Percentiles rank a stretch among this genome's conserved stretches.
Conservation (phyloP, 2,329 filamentous ascomycete species). For the Cucurbitaria berberidis region DNA sequence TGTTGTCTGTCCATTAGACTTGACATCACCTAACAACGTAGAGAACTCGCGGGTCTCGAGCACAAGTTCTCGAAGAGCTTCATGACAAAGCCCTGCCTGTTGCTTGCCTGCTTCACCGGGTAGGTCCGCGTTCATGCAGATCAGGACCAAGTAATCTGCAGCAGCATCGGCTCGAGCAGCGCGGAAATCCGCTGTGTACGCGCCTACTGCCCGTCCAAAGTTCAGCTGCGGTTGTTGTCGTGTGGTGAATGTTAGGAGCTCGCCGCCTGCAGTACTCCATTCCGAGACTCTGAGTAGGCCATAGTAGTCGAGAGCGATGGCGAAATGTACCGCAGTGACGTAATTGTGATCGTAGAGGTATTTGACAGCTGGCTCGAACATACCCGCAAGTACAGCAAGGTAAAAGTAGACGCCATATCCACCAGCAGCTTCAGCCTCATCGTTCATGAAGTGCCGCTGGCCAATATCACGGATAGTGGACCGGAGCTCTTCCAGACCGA, state of each 20-base stretch:
- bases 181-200: constrained; percentile 95
- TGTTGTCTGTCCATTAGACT: constrained; percentile 82
- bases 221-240: constrained; percentile 81
- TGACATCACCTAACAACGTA: constrained; percentile 89
- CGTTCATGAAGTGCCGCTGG: constrained; percentile 86
- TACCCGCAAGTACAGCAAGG: constrained; percentile 84
- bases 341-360: constrained; percentile 93
- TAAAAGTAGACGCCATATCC: constrained; percentile 92
- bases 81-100: constrained; percentile 84
- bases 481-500: constrained; percentile 72
- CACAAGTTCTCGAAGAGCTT: constrained; percentile 90
- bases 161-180: constrained; percentile 87
- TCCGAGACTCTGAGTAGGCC: constrained; percentile 79
- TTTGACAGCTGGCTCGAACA: constrained; percentile 92
- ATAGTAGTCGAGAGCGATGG: constrained; percentile 76
- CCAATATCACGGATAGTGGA: constrained; percentile 86
- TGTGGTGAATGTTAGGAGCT: constrained; percentile 73
- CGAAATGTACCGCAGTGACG: constrained; percentile 93
- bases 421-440: constrained; percentile 75
- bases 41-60: constrained; percentile 98
- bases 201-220: constrained; percentile 90
- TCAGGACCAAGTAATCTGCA: constrained; percentile 89
- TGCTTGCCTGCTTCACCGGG: constrained; percentile 74
- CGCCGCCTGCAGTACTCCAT: constrained; percentile 67
- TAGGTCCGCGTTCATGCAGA: constrained; percentile 89